phyloP scores from a whole-genome alignment of 169 alveolate genomes.

The Plasmodium sp. region DNA sequence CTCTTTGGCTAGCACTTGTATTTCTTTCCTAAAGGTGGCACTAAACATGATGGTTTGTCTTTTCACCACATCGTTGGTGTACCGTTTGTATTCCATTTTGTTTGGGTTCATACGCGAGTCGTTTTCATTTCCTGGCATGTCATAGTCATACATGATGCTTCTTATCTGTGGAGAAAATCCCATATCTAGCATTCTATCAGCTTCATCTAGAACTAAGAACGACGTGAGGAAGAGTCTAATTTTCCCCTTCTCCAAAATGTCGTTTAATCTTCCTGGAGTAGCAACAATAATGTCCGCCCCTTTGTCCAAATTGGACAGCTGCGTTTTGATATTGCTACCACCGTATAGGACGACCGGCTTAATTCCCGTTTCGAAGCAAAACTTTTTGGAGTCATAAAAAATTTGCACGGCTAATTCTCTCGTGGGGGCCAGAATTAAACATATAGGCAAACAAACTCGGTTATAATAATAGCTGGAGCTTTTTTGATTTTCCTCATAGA shows the following conservation, averaged over 20 bases:
- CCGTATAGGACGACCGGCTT: constrained; percentile 93
- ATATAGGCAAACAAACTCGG: constrained; percentile 81
- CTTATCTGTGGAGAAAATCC: constrained; percentile 95
- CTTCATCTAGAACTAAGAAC: constrained; percentile 95
- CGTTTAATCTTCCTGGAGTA: constrained; percentile 97
- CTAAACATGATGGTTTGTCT: constrained; percentile 95
- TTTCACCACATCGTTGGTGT: constrained; percentile 32
- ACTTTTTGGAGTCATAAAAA: constrained; percentile 92
- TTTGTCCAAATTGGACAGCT: constrained; percentile 91
- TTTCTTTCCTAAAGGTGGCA: constrained; percentile 95
- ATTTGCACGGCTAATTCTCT: constrained; percentile 97
- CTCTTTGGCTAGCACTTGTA: constrained; percentile 93
- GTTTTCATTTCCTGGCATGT: constrained; percentile 83
- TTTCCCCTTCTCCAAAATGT: constrained; percentile 88
- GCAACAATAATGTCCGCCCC: constrained; percentile 98
- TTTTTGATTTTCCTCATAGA: constrained; percentile 35
- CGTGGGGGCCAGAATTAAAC: constrained; percentile 96
- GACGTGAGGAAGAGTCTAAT: constrained; percentile 85
- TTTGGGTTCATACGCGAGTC: constrained; percentile 18
- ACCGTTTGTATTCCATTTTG: constrained; percentile 26
- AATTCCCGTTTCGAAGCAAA: constrained; percentile 93
- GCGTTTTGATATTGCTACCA: constrained; percentile 92
- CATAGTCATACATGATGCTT: constrained; percentile 85
- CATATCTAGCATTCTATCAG: constrained; percentile 96
- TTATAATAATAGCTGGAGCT: constrained; percentile 48